phyloP scores from a whole-genome alignment of 768 basidiomycete species.

The Pleurotus sapidus region DNA sequence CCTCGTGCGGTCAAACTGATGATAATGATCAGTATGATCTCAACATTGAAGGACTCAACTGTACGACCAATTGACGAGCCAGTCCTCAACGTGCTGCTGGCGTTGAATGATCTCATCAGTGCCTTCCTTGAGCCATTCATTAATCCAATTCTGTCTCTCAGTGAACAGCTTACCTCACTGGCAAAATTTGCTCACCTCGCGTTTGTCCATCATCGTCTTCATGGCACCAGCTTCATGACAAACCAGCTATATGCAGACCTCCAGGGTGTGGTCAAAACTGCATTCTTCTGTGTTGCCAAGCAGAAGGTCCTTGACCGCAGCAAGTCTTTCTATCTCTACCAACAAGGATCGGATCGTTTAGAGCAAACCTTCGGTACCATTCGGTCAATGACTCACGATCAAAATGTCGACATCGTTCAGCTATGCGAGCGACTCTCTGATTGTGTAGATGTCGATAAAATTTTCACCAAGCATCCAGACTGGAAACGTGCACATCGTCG shows the following conservation, averaged over 20 bases:
- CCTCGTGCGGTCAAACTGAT: constrained; percentile 26
- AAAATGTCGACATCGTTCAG: constrained; percentile 15
- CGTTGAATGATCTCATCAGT: constrained; percentile 26
- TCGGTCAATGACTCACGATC: constrained; percentile 18
- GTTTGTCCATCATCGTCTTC: constrained; percentile 17
- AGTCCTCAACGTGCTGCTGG: constrained; percentile 15
- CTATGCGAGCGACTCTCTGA: not conserved
- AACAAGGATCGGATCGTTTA: constrained; percentile 24
- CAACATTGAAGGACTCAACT: constrained; percentile 9
- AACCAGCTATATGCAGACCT: constrained; percentile 27
- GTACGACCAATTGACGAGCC: constrained; percentile 16
- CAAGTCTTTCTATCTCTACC: constrained; percentile 16
- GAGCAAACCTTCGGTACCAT: constrained; percentile 23
- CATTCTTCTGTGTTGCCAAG: constrained; percentile 18
- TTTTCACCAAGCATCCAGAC: not conserved
- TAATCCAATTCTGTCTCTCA: constrained; percentile 14
- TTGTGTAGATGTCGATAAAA: not conserved
- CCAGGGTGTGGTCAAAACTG: constrained; percentile 25
- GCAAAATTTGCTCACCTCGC: constrained; percentile 20
- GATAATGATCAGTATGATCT: constrained; percentile 12
- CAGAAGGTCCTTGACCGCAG: constrained; percentile 19
- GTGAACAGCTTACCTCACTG: constrained; percentile 23
- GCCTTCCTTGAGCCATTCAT: constrained; percentile 24
- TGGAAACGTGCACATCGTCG: not conserved
- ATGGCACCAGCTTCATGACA: constrained; percentile 21